phyloP scores from a whole-genome alignment of 768 basidiomycete species.

The Xanthoconium stramineum region DNA sequence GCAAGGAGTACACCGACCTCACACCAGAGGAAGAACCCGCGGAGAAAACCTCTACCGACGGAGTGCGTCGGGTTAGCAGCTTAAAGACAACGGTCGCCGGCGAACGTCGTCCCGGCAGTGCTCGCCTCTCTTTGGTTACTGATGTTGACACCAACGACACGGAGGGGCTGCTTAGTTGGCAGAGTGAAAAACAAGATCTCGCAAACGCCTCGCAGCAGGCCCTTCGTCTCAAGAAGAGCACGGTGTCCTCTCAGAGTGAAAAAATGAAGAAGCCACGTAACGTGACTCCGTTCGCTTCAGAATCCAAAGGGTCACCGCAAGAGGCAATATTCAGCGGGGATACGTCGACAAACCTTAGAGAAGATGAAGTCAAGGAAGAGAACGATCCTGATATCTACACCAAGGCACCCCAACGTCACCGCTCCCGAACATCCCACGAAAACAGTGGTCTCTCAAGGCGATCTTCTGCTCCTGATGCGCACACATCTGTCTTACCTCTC shows the following conservation, averaged over 20 bases:
- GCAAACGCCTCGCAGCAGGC: neutral
- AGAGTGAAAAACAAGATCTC: neutral
- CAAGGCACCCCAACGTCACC: slow-evolving; percentile 15
- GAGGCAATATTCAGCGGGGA: neutral
- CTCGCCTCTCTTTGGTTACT: slow-evolving; percentile 1
- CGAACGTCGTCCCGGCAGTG: neutral
- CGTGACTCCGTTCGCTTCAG: slow-evolving; percentile 10
- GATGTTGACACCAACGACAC: neutral
- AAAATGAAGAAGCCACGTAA: neutral
- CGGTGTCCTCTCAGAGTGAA: neutral
- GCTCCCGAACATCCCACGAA: slow-evolving; percentile 3
- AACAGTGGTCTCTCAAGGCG: slow-evolving; percentile 1
- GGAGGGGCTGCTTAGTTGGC: neutral
- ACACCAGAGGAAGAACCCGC: neutral
- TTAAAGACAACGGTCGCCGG: neutral
- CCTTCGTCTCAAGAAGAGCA: neutral
- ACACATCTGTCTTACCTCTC: slow-evolving; percentile 44
- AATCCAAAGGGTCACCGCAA: neutral
- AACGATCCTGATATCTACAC: slow-evolving; percentile 13
- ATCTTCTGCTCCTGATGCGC: slow-evolving; percentile 23
- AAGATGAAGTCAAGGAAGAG: neutral
- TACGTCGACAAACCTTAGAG: neutral
- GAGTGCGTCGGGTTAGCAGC: slow-evolving; percentile 1
- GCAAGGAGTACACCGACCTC: neutral
- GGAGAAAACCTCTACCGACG: neutral